Conservation (phyloP, 2,329 filamentous ascomycete species). For the Parascedosporium putredinis region DNA sequence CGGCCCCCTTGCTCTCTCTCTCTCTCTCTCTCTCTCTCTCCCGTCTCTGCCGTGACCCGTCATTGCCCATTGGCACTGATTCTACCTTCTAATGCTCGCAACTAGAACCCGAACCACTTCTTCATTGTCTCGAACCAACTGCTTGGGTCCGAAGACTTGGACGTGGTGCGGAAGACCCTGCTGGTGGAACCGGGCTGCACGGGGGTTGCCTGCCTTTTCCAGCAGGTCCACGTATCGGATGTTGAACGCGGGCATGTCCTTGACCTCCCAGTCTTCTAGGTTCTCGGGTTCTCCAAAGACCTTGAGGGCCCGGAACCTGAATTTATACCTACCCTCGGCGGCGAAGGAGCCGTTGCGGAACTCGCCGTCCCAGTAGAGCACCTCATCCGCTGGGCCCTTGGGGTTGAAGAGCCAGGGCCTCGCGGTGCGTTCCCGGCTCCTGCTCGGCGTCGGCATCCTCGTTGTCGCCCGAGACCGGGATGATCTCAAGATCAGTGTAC, state of each 20-base stretch:
- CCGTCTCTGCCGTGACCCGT: too few relatives aligned
- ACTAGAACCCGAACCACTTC: background rate
- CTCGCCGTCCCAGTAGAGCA: conserved; percentile 32
- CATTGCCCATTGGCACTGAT: background rate
- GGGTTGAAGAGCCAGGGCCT: background rate
- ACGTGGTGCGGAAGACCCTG: background rate
- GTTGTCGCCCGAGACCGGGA: conserved; percentile 21
- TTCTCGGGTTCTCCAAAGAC: conserved; percentile 38
- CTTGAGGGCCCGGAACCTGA: conserved; percentile 36
- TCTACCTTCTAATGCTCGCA: too few relatives aligned
- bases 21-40: too few relatives aligned
- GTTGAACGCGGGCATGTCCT: conserved; percentile 30
- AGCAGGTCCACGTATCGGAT: conserved; percentile 27
- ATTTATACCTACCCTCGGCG: conserved; percentile 37
- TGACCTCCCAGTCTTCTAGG: conserved; percentile 34
- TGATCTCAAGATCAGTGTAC: conserved; percentile 31
- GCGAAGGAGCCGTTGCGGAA: conserved; percentile 36
- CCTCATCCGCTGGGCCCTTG: conserved; percentile 17
- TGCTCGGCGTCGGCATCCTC: background rate
- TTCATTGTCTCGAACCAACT: background rate
- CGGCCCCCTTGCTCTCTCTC: too few relatives aligned
- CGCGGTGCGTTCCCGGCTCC: background rate
- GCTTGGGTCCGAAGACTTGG: background rate
- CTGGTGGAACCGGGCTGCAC: background rate
- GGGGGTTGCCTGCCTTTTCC: background rate